A percentile compares a stretch with the other conserved stretches of the same genome.
Conservation (phyloP, 148 eudicot genomes). For the Salicornia ramosissima region DNA sequence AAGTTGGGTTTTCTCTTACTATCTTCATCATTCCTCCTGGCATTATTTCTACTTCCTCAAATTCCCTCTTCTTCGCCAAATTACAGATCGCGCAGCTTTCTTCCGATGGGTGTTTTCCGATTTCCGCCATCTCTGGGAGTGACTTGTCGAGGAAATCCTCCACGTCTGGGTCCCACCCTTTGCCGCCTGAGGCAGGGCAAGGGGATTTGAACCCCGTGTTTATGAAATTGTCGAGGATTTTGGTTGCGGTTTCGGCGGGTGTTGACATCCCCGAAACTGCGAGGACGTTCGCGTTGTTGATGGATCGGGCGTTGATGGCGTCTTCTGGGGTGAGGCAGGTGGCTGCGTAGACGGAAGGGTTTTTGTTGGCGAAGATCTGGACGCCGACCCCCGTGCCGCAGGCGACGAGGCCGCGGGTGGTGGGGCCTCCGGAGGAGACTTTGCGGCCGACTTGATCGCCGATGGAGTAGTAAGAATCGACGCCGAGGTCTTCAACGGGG, state of each 20-base stretch:
- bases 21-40: slow-evolving; percentile 83
- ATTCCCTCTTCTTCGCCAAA: slow-evolving; percentile 49
- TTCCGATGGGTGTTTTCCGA: slow-evolving; percentile 25
- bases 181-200: slow-evolving; percentile 62
- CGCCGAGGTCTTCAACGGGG: slow-evolving; percentile 80
- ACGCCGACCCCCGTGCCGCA: slow-evolving; percentile 88
- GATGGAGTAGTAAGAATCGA: slow-evolving; percentile 66
- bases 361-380: slow-evolving; percentile 76
- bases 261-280: slow-evolving; percentile 69
- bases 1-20: slow-evolving; percentile 71
- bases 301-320: slow-evolving; percentile 61
- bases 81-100: slow-evolving; percentile 50
- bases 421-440: slow-evolving; percentile 31
- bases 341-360: slow-evolving; percentile 75
- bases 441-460: slow-evolving; percentile 61
- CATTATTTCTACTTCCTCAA: slow-evolving; percentile 60
- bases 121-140: slow-evolving; percentile 49
- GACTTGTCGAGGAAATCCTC: slow-evolving; percentile 55
- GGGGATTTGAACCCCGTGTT: slow-evolving; percentile 67
- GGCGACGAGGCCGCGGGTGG: slow-evolving; percentile 55
- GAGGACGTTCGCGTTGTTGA: slow-evolving; percentile 82
- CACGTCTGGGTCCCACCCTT: slow-evolving; percentile 60
- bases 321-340: slow-evolving; percentile 53
- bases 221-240: slow-evolving; percentile 59
- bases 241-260: slow-evolving; percentile 40